Evolutionary conservation across 1,139 yeast genomes (phyloP).

Genomic region (Lodderomyces oxycetoniae): DNA sequence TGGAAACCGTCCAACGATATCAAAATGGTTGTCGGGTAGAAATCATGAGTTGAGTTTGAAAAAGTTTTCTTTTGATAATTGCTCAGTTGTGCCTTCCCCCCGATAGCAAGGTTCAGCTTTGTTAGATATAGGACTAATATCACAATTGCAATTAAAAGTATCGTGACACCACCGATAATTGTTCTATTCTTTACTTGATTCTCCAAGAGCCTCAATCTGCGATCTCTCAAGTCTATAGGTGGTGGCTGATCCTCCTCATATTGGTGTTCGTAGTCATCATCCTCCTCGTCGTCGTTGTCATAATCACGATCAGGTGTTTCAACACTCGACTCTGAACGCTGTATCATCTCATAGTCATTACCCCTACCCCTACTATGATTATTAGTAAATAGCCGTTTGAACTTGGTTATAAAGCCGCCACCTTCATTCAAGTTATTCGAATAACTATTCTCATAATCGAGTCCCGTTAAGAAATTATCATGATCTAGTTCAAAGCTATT

Average conservation of each 20-base stretch:
- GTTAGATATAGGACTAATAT: conserved; percentile 8
- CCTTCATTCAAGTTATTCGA: background rate
- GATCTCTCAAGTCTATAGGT: conserved; percentile 13
- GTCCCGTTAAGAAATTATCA: conserved; percentile 12
- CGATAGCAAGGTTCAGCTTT: conserved; percentile 41
- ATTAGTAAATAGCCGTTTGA: conserved; percentile 9
- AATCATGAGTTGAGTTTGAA: conserved; percentile 67
- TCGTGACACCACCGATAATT: conserved; percentile 8
- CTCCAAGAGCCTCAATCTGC: conserved; percentile 12
- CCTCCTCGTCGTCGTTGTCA: background rate
- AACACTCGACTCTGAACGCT: conserved; percentile 8
- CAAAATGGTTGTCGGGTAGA: conserved; percentile 72
- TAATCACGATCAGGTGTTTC: conserved; percentile 8
- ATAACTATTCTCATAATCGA: conserved; percentile 21
- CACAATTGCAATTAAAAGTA: conserved; percentile 8
- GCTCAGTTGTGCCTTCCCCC: conserved; percentile 40
- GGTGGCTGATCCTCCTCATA: conserved; percentile 7
- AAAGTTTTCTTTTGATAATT: conserved; percentile 21
- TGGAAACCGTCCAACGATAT: conserved; percentile 86
- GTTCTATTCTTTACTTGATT: conserved; percentile 13
- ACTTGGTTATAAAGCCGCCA: conserved; percentile 8
- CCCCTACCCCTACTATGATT: conserved; percentile 2
- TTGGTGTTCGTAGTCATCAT: conserved; percentile 2
- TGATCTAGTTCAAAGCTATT: conserved; percentile 9
- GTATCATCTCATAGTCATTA: conserved; percentile 14